Base-by-base conservation (phyloP, 495 filamentous ascomycete genomes). In the Penicillium verhagenii region DNA sequence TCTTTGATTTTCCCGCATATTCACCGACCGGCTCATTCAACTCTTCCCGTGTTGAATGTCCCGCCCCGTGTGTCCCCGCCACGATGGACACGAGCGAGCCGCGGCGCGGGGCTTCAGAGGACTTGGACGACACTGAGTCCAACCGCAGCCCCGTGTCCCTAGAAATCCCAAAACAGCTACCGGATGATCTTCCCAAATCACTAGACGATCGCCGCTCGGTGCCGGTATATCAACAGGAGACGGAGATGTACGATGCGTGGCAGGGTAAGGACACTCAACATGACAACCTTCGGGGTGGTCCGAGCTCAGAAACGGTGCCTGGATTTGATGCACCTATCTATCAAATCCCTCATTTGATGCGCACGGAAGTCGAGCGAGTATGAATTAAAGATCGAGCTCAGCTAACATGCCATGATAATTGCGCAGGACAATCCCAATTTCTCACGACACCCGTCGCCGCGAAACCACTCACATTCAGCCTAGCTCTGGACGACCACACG, bases 161-260 rank as follows among this genome's bases (percentile, higher is more conserved):
- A 54, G 61, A 49, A 56, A 61, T 23, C 54, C 46, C 47, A 19
- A 74, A 82, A 45, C 58, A 77, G 57, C 84, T 98, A 43, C 94
- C 94, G 35, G 79, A 81, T 58, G 95, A 98, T 68, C 81, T 98
- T 21, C 94, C 94, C 5, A 91, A 84, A 59, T 93, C 92, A 42
- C 79, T 98, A 53, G 88, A 97, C 62, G 95, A 97, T 73, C 82
- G 93, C 49, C 84, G 86, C 67, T 83, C 79, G 51, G 79, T 88
- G 23, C 81, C 80, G 7, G 67, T 70, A 5, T 76, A 78, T 50
- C 76, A 72, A 29, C 42, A 45, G 43, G 93, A 97, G 77, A 96
- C 91, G 21, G 92, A 97, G 80, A 89, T 96, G 77, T 97, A 97
- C 68, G 94, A 98, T 81, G 95, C 90, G 54, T 98, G 94, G 94